Base-by-base conservation (phyloP, 129 eudicot species). In the Rutidosis leptorrhynchoides region DNA sequence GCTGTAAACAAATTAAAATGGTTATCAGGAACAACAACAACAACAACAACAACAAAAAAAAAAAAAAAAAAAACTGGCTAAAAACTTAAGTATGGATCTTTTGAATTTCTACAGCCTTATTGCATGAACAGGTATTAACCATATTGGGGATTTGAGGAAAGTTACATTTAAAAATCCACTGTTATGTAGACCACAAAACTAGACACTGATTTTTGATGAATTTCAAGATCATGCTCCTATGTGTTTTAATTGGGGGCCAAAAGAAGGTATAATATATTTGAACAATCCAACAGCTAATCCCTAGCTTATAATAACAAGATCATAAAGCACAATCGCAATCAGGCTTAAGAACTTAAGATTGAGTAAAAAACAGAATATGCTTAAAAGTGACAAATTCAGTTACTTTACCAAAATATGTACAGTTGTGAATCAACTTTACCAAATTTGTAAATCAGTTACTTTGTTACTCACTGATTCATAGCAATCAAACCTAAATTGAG, bases 1-100 rank as follows among this genome's bases (percentile, higher is more conserved):
- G 70, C 98, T 93, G 87, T 58, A 58, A 75, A 23, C 21, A 58
- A n/a, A n/a, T n/a, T n/a, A 43, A 9, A 27, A 23, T 10, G 25
- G 16, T 20, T 11, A 5, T 48, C 53, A 43, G 32, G 58, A 71
- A 59, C 16, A n/a, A n/a, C n/a, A n/a, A n/a, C n/a, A n/a, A n/a
- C n/a, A n/a, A n/a, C n/a, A n/a, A n/a, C n/a, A n/a, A n/a, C n/a
- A n/a, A n/a, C n/a, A n/a, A n/a, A n/a, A n/a, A n/a, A n/a, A n/a
- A n/a, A n/a, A n/a, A n/a, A n/a, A n/a, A 11, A 40, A 40, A n/a
- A 12, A 12, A 12, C 46, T 40, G 0, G 43, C 29, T 3, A 49
- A 23, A 49, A 49, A 5, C 10, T 7, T 45, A 1, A n/a, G n/a
- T n/a, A n/a, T n/a, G n/a, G n/a, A n/a, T n/a, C n/a, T n/a, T n/a